phyloP scores from a whole-genome alignment of 2,329 filamentous ascomycete species.

The Cladophialophora exuberans region DNA sequence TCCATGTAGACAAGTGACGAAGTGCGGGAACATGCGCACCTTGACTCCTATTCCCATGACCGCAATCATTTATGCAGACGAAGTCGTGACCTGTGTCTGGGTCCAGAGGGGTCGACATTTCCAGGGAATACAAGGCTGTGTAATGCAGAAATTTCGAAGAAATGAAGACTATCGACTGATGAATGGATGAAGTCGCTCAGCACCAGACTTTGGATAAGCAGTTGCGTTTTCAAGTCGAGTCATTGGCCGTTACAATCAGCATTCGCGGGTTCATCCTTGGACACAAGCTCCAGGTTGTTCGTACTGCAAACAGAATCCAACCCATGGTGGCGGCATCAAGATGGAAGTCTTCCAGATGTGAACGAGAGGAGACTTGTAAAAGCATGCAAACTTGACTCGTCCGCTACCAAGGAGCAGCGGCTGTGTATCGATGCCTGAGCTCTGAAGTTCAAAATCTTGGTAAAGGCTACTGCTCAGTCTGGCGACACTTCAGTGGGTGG shows the following conservation, averaged over 20 bases:
- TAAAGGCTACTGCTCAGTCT: slow-evolving; percentile 10
- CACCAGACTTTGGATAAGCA: slow-evolving; percentile 16
- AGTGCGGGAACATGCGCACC: slow-evolving; percentile 15
- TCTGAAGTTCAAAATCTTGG: slow-evolving; percentile 3
- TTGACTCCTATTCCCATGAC: too few species aligned
- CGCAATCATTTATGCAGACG: slow-evolving; percentile 5
- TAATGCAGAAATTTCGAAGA: slow-evolving; percentile 7
- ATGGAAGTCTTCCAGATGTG: neutral
- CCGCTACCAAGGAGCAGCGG: neutral
- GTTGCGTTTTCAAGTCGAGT: slow-evolving; percentile 26
- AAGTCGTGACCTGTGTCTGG: slow-evolving; percentile 5
- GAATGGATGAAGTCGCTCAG: slow-evolving; percentile 10
- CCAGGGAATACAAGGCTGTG: slow-evolving; percentile 5
- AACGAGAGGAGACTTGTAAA: slow-evolving; percentile 1
- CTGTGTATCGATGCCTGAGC: neutral
- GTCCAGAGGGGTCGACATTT: slow-evolving; percentile 16
- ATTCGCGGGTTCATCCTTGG: neutral
- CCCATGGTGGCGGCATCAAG: slow-evolving; percentile 16
- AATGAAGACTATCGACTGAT: slow-evolving; percentile 1
- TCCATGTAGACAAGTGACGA: slow-evolving; percentile 11
- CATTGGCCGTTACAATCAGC: slow-evolving; percentile 24
- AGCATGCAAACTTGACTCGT: slow-evolving; percentile 5
- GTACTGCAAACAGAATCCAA: slow-evolving; percentile 25
- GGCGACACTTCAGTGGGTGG: slow-evolving; percentile 18
- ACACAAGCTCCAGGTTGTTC: slow-evolving; percentile 17